Conservation (phyloP, 768 basidiomycete species). For the Candolleomyces eurysporus region DNA sequence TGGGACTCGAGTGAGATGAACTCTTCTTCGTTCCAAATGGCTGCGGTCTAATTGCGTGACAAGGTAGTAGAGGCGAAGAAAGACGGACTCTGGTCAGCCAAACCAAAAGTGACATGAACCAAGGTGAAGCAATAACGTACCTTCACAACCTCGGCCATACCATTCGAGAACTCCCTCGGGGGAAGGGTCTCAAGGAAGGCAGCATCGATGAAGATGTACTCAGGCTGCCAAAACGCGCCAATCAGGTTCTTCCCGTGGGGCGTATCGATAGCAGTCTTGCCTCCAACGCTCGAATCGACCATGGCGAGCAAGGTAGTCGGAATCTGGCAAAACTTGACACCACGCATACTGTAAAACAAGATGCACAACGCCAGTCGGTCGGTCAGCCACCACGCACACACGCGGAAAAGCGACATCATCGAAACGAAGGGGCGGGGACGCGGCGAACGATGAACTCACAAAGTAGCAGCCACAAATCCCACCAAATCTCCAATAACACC, state of each 20-base stretch:
- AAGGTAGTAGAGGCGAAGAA: neutral
- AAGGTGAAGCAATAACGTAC: slow-evolving; percentile 36
- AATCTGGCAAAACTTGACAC: slow-evolving; percentile 92
- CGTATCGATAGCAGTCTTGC: slow-evolving; percentile 99
- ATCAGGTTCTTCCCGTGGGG: slow-evolving; percentile 98
- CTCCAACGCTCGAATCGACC: slow-evolving; percentile 97
- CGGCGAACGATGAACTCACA: slow-evolving; percentile 52
- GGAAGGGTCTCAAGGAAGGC: slow-evolving; percentile 95
- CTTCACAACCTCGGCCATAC: slow-evolving; percentile 98
- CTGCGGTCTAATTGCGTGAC: slow-evolving; percentile 75
- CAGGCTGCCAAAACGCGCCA: slow-evolving; percentile 98
- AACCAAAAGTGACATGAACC: neutral
- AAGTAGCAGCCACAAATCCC: slow-evolving; percentile 95
- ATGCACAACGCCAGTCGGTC: neutral
- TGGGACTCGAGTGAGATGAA: slow-evolving; percentile 87
- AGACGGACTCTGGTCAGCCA: neutral
- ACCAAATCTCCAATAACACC: slow-evolving; percentile 97
- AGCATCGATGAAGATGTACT: slow-evolving; percentile 96
- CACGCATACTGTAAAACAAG: slow-evolving; percentile 76
- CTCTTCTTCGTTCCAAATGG: slow-evolving; percentile 94
- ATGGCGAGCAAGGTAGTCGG: slow-evolving; percentile 96
- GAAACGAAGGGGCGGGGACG: too few species aligned
- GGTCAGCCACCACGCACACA: slow-evolving; percentile 7
- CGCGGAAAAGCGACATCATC: neutral
- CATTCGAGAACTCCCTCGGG: slow-evolving; percentile 92